These are phyloP conservation scores for Trichoderma orchidacearum DNA, from an alignment of 495 filamentous ascomycete species.

Conservation along the genomic window DNA sequence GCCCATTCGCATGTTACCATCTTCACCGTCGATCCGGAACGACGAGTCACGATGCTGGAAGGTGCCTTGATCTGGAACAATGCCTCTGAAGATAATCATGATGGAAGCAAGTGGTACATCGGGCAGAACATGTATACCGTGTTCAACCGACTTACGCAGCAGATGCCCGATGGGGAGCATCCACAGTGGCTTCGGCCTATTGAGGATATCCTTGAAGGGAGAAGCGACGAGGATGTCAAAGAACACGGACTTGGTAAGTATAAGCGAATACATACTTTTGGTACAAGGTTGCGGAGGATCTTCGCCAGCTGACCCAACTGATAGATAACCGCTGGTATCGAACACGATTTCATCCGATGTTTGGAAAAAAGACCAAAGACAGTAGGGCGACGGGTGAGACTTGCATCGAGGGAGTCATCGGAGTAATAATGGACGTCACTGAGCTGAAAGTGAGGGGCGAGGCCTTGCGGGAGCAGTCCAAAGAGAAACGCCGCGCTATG, in stretches of 20 bases:
- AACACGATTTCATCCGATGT: slow-evolving; percentile 47
- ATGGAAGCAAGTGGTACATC: slow-evolving; percentile 23
- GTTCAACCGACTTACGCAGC: slow-evolving; percentile 26
- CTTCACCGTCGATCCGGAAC: slow-evolving; percentile 47
- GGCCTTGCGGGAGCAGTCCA: slow-evolving; percentile 40
- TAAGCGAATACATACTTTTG: neutral
- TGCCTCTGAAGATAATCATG: slow-evolving; percentile 10
- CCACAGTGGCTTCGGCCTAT: slow-evolving; percentile 36
- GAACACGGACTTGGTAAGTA: slow-evolving; percentile 32
- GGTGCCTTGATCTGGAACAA: slow-evolving; percentile 43
- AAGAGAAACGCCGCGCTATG: slow-evolving; percentile 46
- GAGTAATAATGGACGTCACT: slow-evolving; percentile 55
- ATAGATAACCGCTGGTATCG: slow-evolving; percentile 44
- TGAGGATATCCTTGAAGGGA: slow-evolving; percentile 42
- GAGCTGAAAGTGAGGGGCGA: slow-evolving; percentile 45
- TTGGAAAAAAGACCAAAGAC: slow-evolving; percentile 31
- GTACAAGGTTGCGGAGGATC: neutral
- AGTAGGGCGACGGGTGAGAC: slow-evolving; percentile 26
- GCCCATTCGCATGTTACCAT: slow-evolving; percentile 52
- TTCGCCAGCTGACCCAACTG: slow-evolving; percentile 5
- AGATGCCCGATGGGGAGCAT: slow-evolving; percentile 19
- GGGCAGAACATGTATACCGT: slow-evolving; percentile 47
- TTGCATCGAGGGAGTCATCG: slow-evolving; percentile 49
- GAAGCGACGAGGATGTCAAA: slow-evolving; percentile 30
- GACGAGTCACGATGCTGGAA: slow-evolving; percentile 47